These are phyloP conservation scores for Gyromitra esculenta DNA, from an alignment of 2,329 filamentous ascomycete species.

Conservation along the genomic window DNA sequence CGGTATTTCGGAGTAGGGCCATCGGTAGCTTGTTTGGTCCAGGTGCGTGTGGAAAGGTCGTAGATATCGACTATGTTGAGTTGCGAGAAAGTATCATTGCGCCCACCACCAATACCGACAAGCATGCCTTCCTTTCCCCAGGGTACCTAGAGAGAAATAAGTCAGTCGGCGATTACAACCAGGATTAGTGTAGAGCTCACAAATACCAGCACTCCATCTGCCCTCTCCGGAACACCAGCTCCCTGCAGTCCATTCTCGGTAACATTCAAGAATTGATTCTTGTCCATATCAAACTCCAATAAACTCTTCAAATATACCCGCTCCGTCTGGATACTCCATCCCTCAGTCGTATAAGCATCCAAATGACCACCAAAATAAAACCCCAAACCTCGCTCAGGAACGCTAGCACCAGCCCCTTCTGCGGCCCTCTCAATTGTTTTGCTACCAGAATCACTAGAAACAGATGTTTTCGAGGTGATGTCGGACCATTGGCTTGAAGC, in stretches of 20 bases:
- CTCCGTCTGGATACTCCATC: slow-evolving; percentile 73
- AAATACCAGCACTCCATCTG: slow-evolving; percentile 77
- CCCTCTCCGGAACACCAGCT: slow-evolving; percentile 75
- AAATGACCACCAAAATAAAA: slow-evolving; percentile 84
- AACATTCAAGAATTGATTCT: slow-evolving; percentile 77
- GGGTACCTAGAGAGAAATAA: slow-evolving; percentile 64
- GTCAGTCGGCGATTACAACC: background rate
- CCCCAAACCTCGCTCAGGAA: slow-evolving; percentile 74
- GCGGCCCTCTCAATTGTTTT: slow-evolving; percentile 71
- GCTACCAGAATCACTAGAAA: slow-evolving; percentile 49
- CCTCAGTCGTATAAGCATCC: slow-evolving; percentile 70
- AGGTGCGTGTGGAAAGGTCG: slow-evolving; percentile 74
- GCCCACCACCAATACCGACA: slow-evolving; percentile 79
- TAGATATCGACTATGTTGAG: slow-evolving; percentile 84
- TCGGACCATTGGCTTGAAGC: slow-evolving; percentile 55
- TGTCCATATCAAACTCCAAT: slow-evolving; percentile 74
- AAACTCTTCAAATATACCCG: slow-evolving; percentile 78
- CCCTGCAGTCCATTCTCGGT: slow-evolving; percentile 74
- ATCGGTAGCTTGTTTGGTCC: slow-evolving; percentile 73
- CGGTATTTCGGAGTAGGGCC: slow-evolving; percentile 68
- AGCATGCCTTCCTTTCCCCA: slow-evolving; percentile 79
- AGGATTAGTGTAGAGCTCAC: slow-evolving; percentile 55
- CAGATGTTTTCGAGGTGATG: slow-evolving; percentile 44
- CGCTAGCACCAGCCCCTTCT: slow-evolving; percentile 76
- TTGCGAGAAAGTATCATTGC: slow-evolving; percentile 72